Percentiles rank a stretch among this genome's conserved stretches.
Evolutionary conservation across 257 asterid genomes (phyloP).

Genomic region (Solanum chiquidenum): DNA sequence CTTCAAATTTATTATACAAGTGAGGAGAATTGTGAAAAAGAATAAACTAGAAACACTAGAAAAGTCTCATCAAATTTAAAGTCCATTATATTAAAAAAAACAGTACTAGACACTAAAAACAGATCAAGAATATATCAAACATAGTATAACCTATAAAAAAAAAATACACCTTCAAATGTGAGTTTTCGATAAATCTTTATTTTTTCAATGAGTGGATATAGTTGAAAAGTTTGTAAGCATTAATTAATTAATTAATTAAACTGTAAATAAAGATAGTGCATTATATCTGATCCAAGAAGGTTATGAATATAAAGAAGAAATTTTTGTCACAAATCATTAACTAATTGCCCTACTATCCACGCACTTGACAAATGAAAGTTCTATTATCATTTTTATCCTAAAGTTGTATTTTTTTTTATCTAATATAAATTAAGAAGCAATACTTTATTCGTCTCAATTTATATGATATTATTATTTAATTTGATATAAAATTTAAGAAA

Average conservation of each 20-base stretch:
- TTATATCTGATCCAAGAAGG: neutral
- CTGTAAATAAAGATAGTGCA: neutral
- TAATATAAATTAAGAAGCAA: neutral
- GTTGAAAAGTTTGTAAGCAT: neutral
- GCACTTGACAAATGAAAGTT: neutral
- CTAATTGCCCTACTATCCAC: neutral
- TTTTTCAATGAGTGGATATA: neutral
- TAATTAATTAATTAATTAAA: neutral
- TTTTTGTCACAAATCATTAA: neutral
- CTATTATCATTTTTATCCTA: neutral
- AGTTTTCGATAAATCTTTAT: neutral
- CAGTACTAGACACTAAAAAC: neutral
- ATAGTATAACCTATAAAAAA: neutral
- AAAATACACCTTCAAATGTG: neutral
- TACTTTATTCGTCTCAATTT: no score
- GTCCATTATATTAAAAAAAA: neutral
- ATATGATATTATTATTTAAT: no score
- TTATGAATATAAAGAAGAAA: neutral
- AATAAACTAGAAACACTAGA: neutral
- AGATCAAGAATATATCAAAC: neutral
- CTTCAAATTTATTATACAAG: no score
- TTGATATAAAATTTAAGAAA: no score
- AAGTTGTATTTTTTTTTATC: neutral
- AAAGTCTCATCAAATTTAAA: neutral
- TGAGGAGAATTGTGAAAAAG: neutral